A percentile compares a stretch with the other conserved stretches of the same genome.
These are phyloP conservation scores for Geosmithia putterillii DNA, from an alignment of 2,329 filamentous ascomycete genomes.

Conservation along the genomic window DNA sequence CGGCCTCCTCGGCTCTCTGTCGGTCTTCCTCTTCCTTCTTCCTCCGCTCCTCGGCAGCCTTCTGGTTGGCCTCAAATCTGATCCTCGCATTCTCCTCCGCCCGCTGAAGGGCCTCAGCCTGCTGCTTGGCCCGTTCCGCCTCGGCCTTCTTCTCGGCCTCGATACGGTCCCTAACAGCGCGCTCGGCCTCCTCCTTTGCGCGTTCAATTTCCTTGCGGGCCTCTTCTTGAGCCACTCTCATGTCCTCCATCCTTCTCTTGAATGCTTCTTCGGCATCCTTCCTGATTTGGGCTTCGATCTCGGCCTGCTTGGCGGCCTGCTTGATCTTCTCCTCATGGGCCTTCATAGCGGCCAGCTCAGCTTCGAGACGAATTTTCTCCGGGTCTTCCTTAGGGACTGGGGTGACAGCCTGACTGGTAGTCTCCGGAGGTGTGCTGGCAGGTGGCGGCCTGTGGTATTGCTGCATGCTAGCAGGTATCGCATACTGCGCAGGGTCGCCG, in stretches of 20 bases:
- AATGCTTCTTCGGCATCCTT: conserved; percentile 33
- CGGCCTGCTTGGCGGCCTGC: conserved; percentile 28
- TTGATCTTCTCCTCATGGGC: conserved; percentile 31
- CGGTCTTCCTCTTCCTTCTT: conserved; percentile 27
- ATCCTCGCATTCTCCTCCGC: conserved; percentile 23
- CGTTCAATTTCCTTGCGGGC: conserved; percentile 33
- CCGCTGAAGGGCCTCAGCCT: conserved; percentile 19
- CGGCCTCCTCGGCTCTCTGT: conserved; percentile 25
- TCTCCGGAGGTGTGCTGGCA: conserved; percentile 27
- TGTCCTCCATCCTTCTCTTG: conserved; percentile 25
- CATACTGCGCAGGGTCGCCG: conserved; percentile 2
- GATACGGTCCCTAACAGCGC: conserved; percentile 28
- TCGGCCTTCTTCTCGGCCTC: conserved; percentile 30
- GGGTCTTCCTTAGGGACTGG: conserved; percentile 33
- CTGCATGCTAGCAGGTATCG: conserved; percentile 17
- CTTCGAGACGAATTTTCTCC: conserved; percentile 48
- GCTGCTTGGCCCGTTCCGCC: conserved; percentile 27
- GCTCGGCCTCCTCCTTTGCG: conserved; percentile 32
- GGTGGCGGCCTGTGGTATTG: conserved; percentile 26
- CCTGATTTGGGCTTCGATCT: conserved; percentile 30
- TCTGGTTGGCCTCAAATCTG: conserved; percentile 26
- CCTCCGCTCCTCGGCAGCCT: conserved; percentile 29
- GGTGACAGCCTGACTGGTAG: conserved; percentile 22
- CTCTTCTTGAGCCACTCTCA: conserved; percentile 28
- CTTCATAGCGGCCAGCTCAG: conserved; percentile 41